These are phyloP conservation scores for Eucalyptus sideroxylon DNA, from an alignment of 345 rosid genomes.

Conservation along the genomic window DNA sequence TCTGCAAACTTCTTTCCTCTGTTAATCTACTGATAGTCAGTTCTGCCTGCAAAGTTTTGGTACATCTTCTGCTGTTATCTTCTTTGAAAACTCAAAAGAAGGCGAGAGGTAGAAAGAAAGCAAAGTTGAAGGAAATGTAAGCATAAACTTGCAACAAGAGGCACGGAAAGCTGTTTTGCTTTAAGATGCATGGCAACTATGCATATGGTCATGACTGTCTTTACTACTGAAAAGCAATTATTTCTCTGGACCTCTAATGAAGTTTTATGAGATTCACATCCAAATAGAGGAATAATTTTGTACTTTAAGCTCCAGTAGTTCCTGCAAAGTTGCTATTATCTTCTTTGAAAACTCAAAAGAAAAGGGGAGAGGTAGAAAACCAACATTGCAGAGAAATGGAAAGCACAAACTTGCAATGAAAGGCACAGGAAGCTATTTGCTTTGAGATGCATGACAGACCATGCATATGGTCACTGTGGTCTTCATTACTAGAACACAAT, in stretches of 20 bases:
- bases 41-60: constrained; percentile 24
- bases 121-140: not conserved
- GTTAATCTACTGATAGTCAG: constrained; percentile 14
- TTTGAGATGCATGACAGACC: not conserved
- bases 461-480: not conserved
- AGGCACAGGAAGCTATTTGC: not conserved
- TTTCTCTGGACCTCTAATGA: not conserved
- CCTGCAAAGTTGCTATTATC: not conserved
- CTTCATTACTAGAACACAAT: not conserved
- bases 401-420: not conserved
- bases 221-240: not conserved
- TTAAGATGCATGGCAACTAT: not conserved
- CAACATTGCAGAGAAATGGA: not conserved
- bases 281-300: not conserved
- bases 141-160: not conserved
- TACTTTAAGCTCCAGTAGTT: not conserved
- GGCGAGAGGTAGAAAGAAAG: not conserved
- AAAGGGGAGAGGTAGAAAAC: not conserved
- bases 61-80: not conserved
- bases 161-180: not conserved
- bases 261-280: not conserved
- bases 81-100: not conserved
- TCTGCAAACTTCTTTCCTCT: constrained; percentile 17
- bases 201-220: not conserved
- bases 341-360: not conserved